These are phyloP conservation scores for Ceratobasidium sp. DNA, from an alignment of 1,284 basidiomycete species.

Conservation along the genomic window DNA sequence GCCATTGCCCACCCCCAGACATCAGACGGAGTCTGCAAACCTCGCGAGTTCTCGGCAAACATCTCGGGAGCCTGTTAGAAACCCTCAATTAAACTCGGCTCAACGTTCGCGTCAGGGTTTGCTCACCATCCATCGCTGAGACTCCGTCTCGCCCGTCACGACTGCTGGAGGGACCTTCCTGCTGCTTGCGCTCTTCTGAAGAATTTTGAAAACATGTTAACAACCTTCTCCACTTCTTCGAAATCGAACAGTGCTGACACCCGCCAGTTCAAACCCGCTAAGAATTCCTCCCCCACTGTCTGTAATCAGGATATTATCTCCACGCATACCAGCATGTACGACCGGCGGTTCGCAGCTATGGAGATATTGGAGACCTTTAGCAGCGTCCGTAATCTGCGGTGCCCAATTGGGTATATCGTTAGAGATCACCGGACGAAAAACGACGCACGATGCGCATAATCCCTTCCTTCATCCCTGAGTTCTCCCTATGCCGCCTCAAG, in stretches of 20 bases:
- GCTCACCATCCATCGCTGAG: constrained; percentile 40
- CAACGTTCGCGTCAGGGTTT: too few relatives aligned
- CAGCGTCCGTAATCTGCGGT: constrained; percentile 36
- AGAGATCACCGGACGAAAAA: too few relatives aligned
- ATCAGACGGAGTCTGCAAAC: constrained; percentile 30
- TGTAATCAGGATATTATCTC: constrained; percentile 38
- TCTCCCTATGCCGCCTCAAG: constrained; percentile 20
- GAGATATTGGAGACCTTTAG: constrained; percentile 37
- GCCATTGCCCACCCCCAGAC: constrained; percentile 44
- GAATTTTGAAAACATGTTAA: constrained; percentile 3
- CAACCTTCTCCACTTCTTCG: not conserved
- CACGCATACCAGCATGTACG: constrained; percentile 42
- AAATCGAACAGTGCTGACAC: not conserved
- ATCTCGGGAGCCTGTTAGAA: constrained; percentile 26
- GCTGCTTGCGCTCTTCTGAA: not conserved
- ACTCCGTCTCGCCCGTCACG: constrained; percentile 42
- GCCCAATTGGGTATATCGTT: not conserved
- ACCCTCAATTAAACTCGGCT: not conserved
- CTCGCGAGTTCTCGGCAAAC: constrained; percentile 33
- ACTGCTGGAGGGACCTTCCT: constrained; percentile 24
- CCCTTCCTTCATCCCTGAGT: constrained; percentile 16
- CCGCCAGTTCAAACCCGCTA: constrained; percentile 32
- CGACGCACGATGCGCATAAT: constrained; percentile 41
- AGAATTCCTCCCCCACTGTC: constrained; percentile 33
- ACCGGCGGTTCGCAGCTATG: constrained; percentile 27